Base-by-base conservation (phyloP, 2,329 filamentous ascomycete genomes). In the Neonectria neomacrospora region DNA sequence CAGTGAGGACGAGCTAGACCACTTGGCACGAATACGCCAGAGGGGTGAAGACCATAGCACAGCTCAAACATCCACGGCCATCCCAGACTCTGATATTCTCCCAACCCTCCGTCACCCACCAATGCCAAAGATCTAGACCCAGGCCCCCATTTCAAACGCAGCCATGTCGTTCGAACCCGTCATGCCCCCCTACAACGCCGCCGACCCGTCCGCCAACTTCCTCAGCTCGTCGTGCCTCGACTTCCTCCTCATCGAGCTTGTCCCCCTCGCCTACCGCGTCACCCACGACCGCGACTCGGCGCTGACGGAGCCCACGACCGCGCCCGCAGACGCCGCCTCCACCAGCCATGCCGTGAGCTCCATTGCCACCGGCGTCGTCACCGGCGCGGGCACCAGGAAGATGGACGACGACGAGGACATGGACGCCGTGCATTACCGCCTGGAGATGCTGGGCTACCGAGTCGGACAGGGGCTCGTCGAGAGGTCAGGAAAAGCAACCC, bases 171-270 rank as follows among this genome's bases (percentile, higher is more conserved):
- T 93, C 81, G 91, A 94, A 68, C 80, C 88, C 47, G 85, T 90
- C 48, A 82, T 89, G 73, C 89, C 90, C 2, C 88, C 89, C 14
- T 90, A 88, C 82, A 91, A 90, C 78, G 83, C 89, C 71, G 86
- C 86, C 68, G 93, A 97, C 79, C 91, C 92, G 39, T 85, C 85
- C 63, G 91, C 91, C 62, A 88, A 89, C 64, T 92, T 94, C 80
- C 85, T 97, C 72, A 91, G 88, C 81, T 88, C 91, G 61, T 96
- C 95, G 51, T 94, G 92, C 77, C 89, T 99, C 73, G 96, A 99
- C 80, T 91, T 99, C 72, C 88, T 99, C 60, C 88, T 99, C 72
- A 98, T 98, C 76, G 96, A 99, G 82, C 88, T 99, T 58, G 96
- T 99, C 16, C 96, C 96, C 41, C 91, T 98, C 83, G 92, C 95